Conservation (phyloP, 1,284 basidiomycete species). For the Erythrobasidium hasegawianum region DNA sequence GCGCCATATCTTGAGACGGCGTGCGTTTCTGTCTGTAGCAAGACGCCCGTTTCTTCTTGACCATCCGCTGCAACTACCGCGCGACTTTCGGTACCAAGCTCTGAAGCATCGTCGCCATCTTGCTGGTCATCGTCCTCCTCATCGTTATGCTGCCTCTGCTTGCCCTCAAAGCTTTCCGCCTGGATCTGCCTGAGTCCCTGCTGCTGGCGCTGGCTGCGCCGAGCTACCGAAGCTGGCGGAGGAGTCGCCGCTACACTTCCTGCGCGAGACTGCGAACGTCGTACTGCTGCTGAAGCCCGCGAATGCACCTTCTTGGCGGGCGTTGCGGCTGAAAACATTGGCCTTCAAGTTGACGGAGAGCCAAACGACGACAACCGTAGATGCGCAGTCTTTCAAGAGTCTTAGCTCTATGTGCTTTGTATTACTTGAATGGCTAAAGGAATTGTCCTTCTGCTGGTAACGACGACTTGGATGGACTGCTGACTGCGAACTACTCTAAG, state of each 20-base stretch:
- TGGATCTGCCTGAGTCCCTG: neutral
- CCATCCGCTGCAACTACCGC: neutral
- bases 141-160: neutral
- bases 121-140: neutral
- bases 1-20: constrained; percentile 1
- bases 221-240: constrained; percentile 1
- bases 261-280: constrained; percentile 27
- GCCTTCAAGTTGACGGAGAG: neutral
- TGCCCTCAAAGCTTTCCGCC: neutral
- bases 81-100: neutral
- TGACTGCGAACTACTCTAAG: too few species aligned
- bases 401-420: too few species aligned
- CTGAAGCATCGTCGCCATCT: neutral
- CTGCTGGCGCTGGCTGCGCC: neutral
- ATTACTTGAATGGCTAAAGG: too few species aligned
- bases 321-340: constrained; percentile 27
- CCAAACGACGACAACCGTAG: too few species aligned
- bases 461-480: too few species aligned
- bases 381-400: too few species aligned
- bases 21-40: constrained; percentile 28
- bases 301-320: constrained; percentile 6
- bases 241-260: constrained; percentile 21
- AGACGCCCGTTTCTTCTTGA: constrained; percentile 3
- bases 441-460: too few species aligned
- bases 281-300: constrained; percentile 7